Evolutionary conservation across 306 rosid species (phyloP).

Genomic region (Arachis hypogaea): DNA sequence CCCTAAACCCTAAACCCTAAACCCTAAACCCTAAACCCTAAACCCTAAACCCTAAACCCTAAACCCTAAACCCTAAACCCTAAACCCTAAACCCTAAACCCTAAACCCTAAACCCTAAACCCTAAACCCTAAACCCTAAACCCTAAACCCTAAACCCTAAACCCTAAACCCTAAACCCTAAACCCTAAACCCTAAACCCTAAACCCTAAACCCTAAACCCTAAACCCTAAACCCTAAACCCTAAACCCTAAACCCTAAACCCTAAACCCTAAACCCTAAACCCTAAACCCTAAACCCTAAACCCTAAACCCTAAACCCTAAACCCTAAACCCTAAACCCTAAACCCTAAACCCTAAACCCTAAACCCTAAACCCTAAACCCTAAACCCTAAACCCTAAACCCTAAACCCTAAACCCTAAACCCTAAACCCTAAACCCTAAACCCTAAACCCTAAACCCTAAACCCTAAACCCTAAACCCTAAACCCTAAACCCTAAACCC

Average conservation of each 20-base stretch:
- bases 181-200: neutral
- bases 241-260: constrained; percentile 9
- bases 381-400: constrained; percentile 13
- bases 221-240: constrained; percentile 13
- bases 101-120: constrained; percentile 16
- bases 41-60: constrained; percentile 23
- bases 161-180: constrained; percentile 19
- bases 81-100: neutral
- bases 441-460: constrained; percentile 3
- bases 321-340: constrained; percentile 14
- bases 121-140: constrained; percentile 22
- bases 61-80: constrained; percentile 9
- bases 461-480: constrained; percentile 2
- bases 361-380: neutral
- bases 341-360: constrained; percentile 7
- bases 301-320: neutral
- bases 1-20: constrained; percentile 14
- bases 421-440: constrained; percentile 18
- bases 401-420: constrained; percentile 3
- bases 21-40: constrained; percentile 10
- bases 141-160: constrained; percentile 12
- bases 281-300: neutral
- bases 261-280: constrained; percentile 10
- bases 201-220: constrained; percentile 14
- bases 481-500: constrained; percentile 22